These are phyloP conservation scores for Hebeloma cylindrosporum DNA, from an alignment of 768 basidiomycete genomes.

Conservation along the genomic window DNA sequence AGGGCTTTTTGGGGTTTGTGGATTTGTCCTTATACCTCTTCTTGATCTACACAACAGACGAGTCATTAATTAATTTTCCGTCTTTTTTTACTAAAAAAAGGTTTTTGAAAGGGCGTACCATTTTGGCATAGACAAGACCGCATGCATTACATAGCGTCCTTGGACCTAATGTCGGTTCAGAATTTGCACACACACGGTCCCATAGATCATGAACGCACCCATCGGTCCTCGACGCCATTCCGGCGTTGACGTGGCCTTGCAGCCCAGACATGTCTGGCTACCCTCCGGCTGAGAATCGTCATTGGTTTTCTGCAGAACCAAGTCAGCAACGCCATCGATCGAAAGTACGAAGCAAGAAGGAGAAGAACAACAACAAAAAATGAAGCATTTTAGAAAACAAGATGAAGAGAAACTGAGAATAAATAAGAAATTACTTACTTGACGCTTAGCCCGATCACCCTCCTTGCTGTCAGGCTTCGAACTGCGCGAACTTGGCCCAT, in stretches of 20 bases:
- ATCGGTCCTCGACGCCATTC: slow-evolving; percentile 85
- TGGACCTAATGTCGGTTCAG: slow-evolving; percentile 52
- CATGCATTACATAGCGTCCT: slow-evolving; percentile 85
- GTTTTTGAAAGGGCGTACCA: slow-evolving; percentile 47
- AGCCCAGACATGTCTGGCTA: slow-evolving; percentile 78
- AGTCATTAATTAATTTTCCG: not conserved
- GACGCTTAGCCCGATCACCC: slow-evolving; percentile 13
- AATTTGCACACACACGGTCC: not conserved
- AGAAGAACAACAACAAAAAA: slow-evolving; percentile 1
- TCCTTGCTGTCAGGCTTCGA: slow-evolving; percentile 1
- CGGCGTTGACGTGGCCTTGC: slow-evolving; percentile 80
- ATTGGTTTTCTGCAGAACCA: slow-evolving; percentile 32
- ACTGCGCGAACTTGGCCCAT: slow-evolving; percentile 1
- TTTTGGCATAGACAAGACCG: slow-evolving; percentile 83
- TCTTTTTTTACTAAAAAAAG: not conserved
- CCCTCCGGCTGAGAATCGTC: slow-evolving; percentile 51
- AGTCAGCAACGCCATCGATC: slow-evolving; percentile 1
- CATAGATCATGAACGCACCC: slow-evolving; percentile 45
- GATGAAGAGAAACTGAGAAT: not conserved
- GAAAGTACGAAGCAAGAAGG: not conserved
- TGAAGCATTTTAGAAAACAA: not conserved
- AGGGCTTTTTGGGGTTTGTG: slow-evolving; percentile 8
- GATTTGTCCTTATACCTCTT: slow-evolving; percentile 21
- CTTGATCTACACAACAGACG: slow-evolving; percentile 17
- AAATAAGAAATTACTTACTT: slow-evolving; percentile 17